These are phyloP conservation scores for Malus domestica DNA, from an alignment of 306 rosid species.

Conservation along the genomic window DNA sequence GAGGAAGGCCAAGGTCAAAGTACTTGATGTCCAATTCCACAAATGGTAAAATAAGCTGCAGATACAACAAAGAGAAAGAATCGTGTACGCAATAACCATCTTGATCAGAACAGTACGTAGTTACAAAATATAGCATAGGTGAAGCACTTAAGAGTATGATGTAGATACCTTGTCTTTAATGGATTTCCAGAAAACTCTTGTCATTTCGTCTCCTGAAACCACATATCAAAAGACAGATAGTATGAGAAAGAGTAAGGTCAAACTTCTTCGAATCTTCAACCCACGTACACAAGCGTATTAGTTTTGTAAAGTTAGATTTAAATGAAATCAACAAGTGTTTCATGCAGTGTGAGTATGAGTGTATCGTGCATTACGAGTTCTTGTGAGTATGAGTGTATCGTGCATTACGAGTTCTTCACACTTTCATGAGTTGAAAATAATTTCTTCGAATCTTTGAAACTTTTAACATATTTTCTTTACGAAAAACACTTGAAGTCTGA, in stretches of 20 bases:
- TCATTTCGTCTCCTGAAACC: constrained; percentile 92
- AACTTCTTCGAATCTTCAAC: neutral
- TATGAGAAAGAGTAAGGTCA: neutral
- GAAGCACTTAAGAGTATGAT: neutral
- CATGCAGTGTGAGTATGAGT: neutral
- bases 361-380: neutral
- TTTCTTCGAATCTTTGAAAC: neutral
- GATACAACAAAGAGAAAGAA: constrained; percentile 3
- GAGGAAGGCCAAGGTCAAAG: constrained; percentile 87
- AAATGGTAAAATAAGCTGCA: constrained; percentile 89
- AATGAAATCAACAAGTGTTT: neutral
- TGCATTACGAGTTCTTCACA: neutral
- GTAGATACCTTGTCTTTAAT: constrained; percentile 84
- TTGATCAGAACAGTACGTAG: neutral
- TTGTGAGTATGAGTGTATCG: neutral
- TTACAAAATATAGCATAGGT: neutral
- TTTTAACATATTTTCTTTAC: neutral
- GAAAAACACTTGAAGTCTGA: neutral
- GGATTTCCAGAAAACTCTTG: constrained; percentile 82
- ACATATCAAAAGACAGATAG: constrained; percentile 17
- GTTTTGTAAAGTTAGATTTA: neutral
- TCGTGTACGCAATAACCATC: neutral
- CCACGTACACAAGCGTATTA: neutral
- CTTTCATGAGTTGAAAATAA: neutral
- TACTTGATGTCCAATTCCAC: constrained; percentile 97